Evolutionary conservation across 352 stramenopile species (phyloP), one percentile per base, ranked within the genome.

Genomic region (Pythium periplocum): DNA sequence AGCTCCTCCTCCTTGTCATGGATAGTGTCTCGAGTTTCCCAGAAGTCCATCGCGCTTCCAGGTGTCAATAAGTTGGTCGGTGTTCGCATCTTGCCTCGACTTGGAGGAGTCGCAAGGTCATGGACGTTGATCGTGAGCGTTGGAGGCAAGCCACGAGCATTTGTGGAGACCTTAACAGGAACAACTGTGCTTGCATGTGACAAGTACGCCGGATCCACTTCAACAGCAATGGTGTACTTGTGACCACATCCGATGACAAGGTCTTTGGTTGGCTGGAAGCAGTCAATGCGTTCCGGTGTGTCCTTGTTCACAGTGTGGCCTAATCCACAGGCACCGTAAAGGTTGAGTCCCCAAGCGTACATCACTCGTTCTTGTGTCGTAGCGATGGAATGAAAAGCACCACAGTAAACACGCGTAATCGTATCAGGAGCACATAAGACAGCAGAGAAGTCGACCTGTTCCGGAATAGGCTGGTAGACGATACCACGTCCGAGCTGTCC

Each of bases 401-500:
- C 83, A 48, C 81, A 92, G 62, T 91, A 85, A 6, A 93, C 80
- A 40, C 63, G 70, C 5, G 33, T 49, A 17, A 91, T 49, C 1
- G 51, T 51, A 51, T 91, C 83, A 2, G 71, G 69, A 3, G 68
- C 30, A 49, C 75, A 77, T 4, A 89, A 51, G 30, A 77, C 59
- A 0, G 59, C 39, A 4, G 66, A 66, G 10, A 88, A 59, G 37
- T 90, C 78, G 8, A 93, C 71, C 34, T 68, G 61, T 12, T 87
- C 76, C 11, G 83, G 83, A 10, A 90, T 43, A 0, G 83, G 83
- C 46, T 93, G 80, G 57, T 93, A 93, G 4, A 93, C 81, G 45
- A 87, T 75, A 0, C 87, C 86, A 48, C 94, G 93, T 4, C 90
- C 90, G 11, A 96, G 78, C 38, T 95, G 76, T 0, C 90, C 90